Evolutionary conservation across 495 filamentous ascomycete species (phyloP).

Genomic region (Rusavskia elegans): DNA sequence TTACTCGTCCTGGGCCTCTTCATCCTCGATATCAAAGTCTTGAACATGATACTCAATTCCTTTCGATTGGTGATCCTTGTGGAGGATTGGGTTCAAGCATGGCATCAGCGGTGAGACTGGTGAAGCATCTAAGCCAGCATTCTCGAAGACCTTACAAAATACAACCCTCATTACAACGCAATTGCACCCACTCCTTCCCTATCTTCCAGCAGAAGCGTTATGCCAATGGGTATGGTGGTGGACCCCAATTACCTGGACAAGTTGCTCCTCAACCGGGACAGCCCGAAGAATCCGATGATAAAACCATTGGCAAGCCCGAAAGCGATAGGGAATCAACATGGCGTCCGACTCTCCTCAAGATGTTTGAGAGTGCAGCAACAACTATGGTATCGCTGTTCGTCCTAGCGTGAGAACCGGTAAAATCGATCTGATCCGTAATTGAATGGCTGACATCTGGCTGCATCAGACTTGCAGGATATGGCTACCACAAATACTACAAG

Average conservation of each 20-base stretch:
- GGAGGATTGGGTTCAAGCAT: no score
- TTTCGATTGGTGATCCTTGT: no score
- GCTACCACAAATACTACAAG: constrained; percentile 88
- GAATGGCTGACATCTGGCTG: constrained; percentile 8
- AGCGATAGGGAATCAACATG: constrained; percentile 8
- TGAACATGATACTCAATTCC: no score
- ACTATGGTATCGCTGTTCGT: constrained; percentile 75
- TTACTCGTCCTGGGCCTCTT: no score
- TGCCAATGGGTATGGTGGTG: constrained; percentile 5
- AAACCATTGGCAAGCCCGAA: background rate
- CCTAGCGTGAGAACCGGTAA: constrained; percentile 39
- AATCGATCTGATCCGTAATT: background rate
- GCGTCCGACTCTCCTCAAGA: constrained; percentile 47
- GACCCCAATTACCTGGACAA: constrained; percentile 6
- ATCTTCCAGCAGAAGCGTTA: background rate
- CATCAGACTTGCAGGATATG: constrained; percentile 60
- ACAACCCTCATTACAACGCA: no score
- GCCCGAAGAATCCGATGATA: background rate
- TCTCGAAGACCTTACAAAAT: no score
- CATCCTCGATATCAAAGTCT: no score
- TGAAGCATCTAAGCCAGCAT: no score
- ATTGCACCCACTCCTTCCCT: background rate
- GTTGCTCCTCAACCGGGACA: background rate
- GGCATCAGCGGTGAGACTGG: no score
- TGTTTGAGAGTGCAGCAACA: constrained; percentile 72